Evolutionary conservation across 768 basidiomycete species (phyloP), one percentile per base, ranked within the genome.

Genomic region (Tricholoma flavovirens): DNA sequence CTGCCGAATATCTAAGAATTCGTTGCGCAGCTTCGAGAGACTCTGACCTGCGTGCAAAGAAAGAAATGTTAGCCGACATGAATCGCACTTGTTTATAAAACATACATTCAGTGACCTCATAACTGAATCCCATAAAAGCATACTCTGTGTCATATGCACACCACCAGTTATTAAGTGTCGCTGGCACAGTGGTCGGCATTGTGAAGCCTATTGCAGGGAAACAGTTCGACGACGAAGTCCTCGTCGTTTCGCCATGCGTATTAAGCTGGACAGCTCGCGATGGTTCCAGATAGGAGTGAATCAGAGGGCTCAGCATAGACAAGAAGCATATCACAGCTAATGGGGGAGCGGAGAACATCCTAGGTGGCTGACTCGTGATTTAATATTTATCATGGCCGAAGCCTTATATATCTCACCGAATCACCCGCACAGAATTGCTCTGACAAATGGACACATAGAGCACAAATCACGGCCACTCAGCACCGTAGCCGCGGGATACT

Each of bases 101-200:
- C 81, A 49, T 60, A 86, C 87, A 88, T 10, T 71, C 75, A 40
- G 83, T 80, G 21, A 90, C 75, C 62, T 87, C 87, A 60, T 90
- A 90, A 66, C 86, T 86, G 69, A 90, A 86, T 0, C 87, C 88
- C 50, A 90, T 69, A 65, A 90, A 90, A 0, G 80, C 88, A 61
- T 88, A 89, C 65, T 91, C 88, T 0, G 79, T 81, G 53, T 71
- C 69, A 35, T 71, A 65, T 54, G 79, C 66, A 64, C 88, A 91
- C 88, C 87, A 86, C 84, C 84, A 86, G 51, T 74, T 72, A 9
- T 70, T 68, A 33, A 75, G 55, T 1, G 77, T 77, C 1, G 66
- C 55, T 0, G 86, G 85, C 8, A 79, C 64, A 1, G 63, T 48
- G 1, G 67, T 62, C 3, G 87, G 88, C 82, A 82, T 87, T 9